phyloP scores from a whole-genome alignment of 1,284 basidiomycete species.

The Pyrrhoderma noxium region DNA sequence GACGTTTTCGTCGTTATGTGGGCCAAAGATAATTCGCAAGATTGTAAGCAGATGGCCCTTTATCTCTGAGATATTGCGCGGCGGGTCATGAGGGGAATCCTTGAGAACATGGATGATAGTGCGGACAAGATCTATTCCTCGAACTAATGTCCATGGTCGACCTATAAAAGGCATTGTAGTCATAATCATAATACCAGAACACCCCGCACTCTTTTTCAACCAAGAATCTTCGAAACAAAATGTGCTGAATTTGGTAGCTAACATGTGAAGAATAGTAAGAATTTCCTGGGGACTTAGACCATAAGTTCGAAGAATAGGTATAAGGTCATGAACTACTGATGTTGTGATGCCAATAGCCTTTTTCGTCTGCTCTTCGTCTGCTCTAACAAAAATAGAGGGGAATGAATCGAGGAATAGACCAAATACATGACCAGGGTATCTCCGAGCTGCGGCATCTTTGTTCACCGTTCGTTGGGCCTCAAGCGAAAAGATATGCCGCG shows the following conservation, averaged over 20 bases:
- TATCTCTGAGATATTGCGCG: conserved; percentile 76
- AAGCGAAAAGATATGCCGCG: conserved; percentile 57
- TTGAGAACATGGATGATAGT: conserved; percentile 92
- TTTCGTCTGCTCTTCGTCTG: conserved; percentile 51
- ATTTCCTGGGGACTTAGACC: conserved; percentile 47
- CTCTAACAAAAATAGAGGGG: conserved; percentile 61
- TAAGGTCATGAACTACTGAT: conserved; percentile 62
- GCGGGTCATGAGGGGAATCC: conserved; percentile 89
- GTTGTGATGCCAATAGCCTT: conserved; percentile 56
- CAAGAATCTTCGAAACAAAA: conserved; percentile 87
- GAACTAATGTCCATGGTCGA: conserved; percentile 78
- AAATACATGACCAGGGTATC: conserved; percentile 56
- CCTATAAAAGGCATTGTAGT: conserved; percentile 65
- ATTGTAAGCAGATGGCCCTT: conserved; percentile 74
- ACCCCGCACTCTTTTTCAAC: conserved; percentile 83
- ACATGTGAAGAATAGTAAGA: conserved; percentile 62
- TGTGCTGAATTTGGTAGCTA: conserved; percentile 74
- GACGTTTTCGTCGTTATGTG: conserved; percentile 30
- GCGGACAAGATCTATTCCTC: conserved; percentile 87
- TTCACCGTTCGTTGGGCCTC: conserved; percentile 54
- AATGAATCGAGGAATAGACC: conserved; percentile 73
- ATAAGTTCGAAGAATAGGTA: conserved; percentile 43
- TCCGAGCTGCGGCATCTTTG: conserved; percentile 45
- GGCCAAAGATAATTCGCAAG: conserved; percentile 50
- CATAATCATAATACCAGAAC: conserved; percentile 76